Conservation (phyloP, 192 early-diverging fungal genomes). For the Podila verticillata region DNA sequence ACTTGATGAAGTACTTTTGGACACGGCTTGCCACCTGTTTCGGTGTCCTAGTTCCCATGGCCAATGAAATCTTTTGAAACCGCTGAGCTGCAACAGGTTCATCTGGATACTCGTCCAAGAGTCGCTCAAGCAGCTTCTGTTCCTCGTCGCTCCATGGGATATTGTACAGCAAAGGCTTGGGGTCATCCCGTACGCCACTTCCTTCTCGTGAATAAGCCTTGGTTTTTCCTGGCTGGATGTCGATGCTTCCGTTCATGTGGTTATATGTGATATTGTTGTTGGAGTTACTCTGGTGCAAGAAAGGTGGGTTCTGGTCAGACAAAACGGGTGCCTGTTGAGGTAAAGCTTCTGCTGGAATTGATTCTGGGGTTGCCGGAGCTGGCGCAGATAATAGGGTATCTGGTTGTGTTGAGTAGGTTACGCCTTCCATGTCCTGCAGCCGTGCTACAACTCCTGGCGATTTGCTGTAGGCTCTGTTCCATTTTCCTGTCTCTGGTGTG, state of each 20-base stretch:
- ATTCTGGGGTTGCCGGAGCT: background rate
- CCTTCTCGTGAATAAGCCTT: slow-evolving; percentile 30
- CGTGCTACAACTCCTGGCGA: slow-evolving; percentile 1
- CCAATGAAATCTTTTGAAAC: slow-evolving; percentile 77
- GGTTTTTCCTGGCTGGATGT: slow-evolving; percentile 27
- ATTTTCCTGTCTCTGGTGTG: slow-evolving; percentile 3
- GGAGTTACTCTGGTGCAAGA: slow-evolving; percentile 3
- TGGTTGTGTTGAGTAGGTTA: background rate
- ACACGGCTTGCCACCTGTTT: slow-evolving; percentile 80
- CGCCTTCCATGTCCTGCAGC: slow-evolving; percentile 22
- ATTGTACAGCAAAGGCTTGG: slow-evolving; percentile 68
- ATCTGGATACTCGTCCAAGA: slow-evolving; percentile 73
- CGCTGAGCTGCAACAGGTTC: slow-evolving; percentile 75
- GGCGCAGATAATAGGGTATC: background rate
- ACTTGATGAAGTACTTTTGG: slow-evolving; percentile 85
- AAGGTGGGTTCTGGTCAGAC: background rate
- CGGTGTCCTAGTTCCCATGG: slow-evolving; percentile 74
- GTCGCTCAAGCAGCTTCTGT: slow-evolving; percentile 64
- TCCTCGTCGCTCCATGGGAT: slow-evolving; percentile 78
- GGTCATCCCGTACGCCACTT: slow-evolving; percentile 36
- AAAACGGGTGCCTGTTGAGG: background rate
- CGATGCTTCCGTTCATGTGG: slow-evolving; percentile 47
- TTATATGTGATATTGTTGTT: slow-evolving; percentile 39
- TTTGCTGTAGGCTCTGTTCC: background rate
- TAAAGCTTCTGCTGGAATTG: no score